Conservation (phyloP, 495 filamentous ascomycete species). For the Aspergillus bertholletiae region DNA sequence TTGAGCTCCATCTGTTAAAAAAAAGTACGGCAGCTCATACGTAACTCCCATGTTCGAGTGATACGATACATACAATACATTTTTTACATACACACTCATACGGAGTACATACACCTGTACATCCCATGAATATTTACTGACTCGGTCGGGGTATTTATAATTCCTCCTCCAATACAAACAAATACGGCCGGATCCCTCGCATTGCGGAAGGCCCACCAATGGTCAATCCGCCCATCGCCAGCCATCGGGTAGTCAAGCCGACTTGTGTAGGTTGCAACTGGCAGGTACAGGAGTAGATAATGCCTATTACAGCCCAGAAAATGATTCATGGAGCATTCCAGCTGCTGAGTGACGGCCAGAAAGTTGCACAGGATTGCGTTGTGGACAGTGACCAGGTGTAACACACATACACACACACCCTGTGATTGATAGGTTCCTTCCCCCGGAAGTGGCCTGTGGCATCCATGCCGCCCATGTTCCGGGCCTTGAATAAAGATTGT, state of each 20-base stretch:
- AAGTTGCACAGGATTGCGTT: neutral
- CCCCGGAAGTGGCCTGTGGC: neutral
- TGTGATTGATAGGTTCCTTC: neutral
- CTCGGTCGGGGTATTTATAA: neutral
- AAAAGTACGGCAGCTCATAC: neutral
- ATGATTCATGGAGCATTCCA: neutral
- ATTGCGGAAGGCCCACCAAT: conserved; percentile 7
- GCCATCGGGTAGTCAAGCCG: neutral
- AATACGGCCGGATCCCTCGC: conserved; percentile 6
- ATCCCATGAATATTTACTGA: neutral
- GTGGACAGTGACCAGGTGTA: neutral
- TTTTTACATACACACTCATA: too few species aligned
- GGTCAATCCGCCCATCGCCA: conserved; percentile 2
- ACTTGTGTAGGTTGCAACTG: too few species aligned
- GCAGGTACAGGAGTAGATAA: neutral
- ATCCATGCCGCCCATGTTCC: neutral
- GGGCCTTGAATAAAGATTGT: neutral
- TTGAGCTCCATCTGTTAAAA: neutral
- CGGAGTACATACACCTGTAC: neutral
- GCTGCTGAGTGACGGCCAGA: neutral
- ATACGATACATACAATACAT: too few species aligned
- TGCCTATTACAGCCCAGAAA: neutral
- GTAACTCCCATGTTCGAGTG: too few species aligned
- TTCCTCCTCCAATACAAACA: neutral
- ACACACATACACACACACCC: neutral